phyloP scores from a whole-genome alignment of 192 early-diverging fungal species.

The Mortierella hygrophila region DNA sequence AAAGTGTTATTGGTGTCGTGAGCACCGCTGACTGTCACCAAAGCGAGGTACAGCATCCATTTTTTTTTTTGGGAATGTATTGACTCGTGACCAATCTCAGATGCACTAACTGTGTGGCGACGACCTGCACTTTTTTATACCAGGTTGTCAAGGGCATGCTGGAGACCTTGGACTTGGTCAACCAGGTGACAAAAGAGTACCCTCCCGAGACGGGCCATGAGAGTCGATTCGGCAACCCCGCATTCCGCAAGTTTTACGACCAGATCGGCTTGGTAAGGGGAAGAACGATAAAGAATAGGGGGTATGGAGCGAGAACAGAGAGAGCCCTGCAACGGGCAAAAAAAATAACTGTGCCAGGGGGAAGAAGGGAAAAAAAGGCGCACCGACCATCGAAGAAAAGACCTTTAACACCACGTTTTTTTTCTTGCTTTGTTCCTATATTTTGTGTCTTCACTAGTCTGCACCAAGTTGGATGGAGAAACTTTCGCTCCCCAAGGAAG shows the following conservation, averaged over 20 bases:
- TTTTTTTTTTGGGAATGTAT: background rate
- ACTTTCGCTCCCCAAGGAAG: slow-evolving; percentile 44
- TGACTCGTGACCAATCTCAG: slow-evolving; percentile 7
- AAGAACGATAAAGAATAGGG: background rate
- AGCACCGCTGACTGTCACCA: slow-evolving; percentile 66
- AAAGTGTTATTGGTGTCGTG: slow-evolving; percentile 76
- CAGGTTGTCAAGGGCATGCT: slow-evolving; percentile 71
- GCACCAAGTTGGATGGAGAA: slow-evolving; percentile 49
- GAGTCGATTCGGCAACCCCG: slow-evolving; percentile 95
- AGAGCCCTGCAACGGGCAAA: background rate
- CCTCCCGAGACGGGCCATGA: slow-evolving; percentile 81
- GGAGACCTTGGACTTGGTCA: slow-evolving; percentile 73
- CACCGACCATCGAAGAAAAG: background rate
- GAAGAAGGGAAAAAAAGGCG: background rate
- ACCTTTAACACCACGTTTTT: background rate
- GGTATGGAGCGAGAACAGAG: background rate
- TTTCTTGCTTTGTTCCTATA: background rate
- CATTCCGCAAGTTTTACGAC: slow-evolving; percentile 92
- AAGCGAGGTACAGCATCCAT: slow-evolving; percentile 59
- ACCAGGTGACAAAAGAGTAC: slow-evolving; percentile 71
- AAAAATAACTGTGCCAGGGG: background rate
- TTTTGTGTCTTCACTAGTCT: slow-evolving; percentile 28
- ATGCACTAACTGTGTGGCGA: background rate
- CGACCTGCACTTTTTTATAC: background rate
- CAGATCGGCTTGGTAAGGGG: slow-evolving; percentile 69